A percentile compares a stretch with the other conserved stretches of the same genome.
Conservation (phyloP, 306 rosid species). For the Sicyos baderoa region DNA sequence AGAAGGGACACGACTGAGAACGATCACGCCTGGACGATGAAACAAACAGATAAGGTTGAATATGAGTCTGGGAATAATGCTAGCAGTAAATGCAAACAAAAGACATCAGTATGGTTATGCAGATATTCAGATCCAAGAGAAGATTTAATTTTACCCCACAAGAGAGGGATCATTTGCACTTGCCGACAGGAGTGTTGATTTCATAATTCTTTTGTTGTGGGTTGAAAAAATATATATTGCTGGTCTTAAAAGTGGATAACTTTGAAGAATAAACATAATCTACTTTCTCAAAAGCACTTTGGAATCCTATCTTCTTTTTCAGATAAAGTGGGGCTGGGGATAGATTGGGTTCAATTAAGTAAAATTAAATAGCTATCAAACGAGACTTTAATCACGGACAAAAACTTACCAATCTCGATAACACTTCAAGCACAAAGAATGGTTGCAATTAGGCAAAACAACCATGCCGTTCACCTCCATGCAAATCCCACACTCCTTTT, state of each 20-base stretch:
- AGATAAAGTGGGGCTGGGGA: too few relatives aligned
- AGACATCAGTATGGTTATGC: not conserved
- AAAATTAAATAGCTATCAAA: not conserved
- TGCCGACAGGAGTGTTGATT: too few relatives aligned
- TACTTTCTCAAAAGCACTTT: not conserved
- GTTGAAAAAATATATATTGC: too few relatives aligned
- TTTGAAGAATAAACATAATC: not conserved
- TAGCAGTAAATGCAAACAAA: not conserved
- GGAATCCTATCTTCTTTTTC: not conserved
- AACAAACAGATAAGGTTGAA: not conserved
- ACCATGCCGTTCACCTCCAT: constrained; percentile 70
- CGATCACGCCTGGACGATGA: constrained; percentile 50
- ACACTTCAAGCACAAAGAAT: constrained; percentile 69
- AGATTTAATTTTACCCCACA: not conserved
- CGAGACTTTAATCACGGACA: not conserved
- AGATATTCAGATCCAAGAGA: constrained; percentile 3
- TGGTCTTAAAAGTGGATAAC: too few relatives aligned
- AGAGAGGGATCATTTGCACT: too few relatives aligned
- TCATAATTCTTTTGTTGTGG: too few relatives aligned
- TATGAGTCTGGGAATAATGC: not conserved
- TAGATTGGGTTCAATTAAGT: not conserved
- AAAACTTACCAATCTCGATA: constrained; percentile 62
- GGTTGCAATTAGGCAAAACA: constrained; percentile 81
- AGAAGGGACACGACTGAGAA: constrained; percentile 86
- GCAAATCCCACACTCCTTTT: constrained; percentile 90